A percentile compares a stretch with the other conserved stretches of the same genome.
These are phyloP conservation scores for Cryptococcus sp. DNA, from an alignment of 1,284 basidiomycete genomes.

Conservation along the genomic window DNA sequence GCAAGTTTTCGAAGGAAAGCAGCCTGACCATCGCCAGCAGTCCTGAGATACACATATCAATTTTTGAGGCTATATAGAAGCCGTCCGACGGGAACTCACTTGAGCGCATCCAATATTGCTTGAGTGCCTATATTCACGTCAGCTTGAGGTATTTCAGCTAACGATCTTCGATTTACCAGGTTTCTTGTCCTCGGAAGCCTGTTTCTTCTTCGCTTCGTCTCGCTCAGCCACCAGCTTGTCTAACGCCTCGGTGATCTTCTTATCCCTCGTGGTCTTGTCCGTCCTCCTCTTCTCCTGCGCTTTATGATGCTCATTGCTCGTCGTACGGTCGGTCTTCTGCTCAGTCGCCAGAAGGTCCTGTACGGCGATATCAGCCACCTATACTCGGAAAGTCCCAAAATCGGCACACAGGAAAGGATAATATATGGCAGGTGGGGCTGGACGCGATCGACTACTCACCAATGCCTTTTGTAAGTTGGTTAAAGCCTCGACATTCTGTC, in stretches of 20 bases:
- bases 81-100: slow-evolving; percentile 26
- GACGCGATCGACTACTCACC: slow-evolving; percentile 18
- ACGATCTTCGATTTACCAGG: slow-evolving; percentile 25
- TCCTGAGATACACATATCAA: slow-evolving; percentile 26
- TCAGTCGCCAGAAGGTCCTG: slow-evolving; percentile 44
- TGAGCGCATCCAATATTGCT: slow-evolving; percentile 50
- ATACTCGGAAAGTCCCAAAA: not conserved
- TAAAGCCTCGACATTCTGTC: slow-evolving; percentile 40
- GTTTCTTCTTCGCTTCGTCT: slow-evolving; percentile 50
- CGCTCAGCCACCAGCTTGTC: slow-evolving; percentile 44
- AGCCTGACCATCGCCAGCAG: slow-evolving; percentile 40
- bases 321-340: slow-evolving; percentile 32
- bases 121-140: slow-evolving; percentile 29
- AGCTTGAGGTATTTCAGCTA: not conserved
- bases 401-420: not conserved
- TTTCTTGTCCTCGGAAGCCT: slow-evolving; percentile 47
- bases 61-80: not conserved
- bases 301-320: slow-evolving; percentile 35
- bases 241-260: slow-evolving; percentile 47
- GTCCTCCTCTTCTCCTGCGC: slow-evolving; percentile 42
- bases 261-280: slow-evolving; percentile 41
- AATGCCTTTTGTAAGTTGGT: slow-evolving; percentile 40
- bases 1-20: slow-evolving; percentile 48
- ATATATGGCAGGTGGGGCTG: not conserved
- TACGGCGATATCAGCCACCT: not conserved